Evolutionary conservation across 345 rosid species (phyloP), one percentile per base, ranked within the genome.

Genomic region (Brassica juncea): DNA sequence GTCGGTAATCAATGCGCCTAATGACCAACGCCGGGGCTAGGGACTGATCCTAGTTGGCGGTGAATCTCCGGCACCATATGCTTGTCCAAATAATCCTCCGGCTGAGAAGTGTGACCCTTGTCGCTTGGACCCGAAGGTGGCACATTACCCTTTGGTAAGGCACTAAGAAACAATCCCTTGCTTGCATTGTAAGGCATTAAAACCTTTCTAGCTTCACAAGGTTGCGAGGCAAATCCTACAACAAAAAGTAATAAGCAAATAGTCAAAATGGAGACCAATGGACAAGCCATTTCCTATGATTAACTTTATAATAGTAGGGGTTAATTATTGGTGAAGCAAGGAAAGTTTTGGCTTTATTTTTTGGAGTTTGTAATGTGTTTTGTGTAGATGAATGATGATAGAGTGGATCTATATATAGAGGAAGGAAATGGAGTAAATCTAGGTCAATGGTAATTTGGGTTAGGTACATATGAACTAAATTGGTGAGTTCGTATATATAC

Each of bases 1-100:
- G 8, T 34, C 58, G n/a, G 23, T 25, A 59, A 39, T 35, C 19
- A 74, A 32, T 39, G 47, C 59, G 71, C 1, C 82, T 78, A 83
- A 63, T 87, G 86, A 60, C 90, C 87, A 34, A 82, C 85, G 55
- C 88, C 88, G 2, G 90, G 90, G 76, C 90, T 87, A 2, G 90
- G 90, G 47, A 84, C 84, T 0, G 90, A 87, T 71, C n/a, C 70
- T 21, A 80, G 57, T 15, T 77, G 55, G 21, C 86, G 84, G 15
- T 70, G 55, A 70, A 70, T 54, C 69, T 70, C 72, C 58, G 32
- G 68, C 44, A 73, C 75, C 44, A 62, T 61, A 37, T 32, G 54
- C 58, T 63, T 76, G 49, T 64, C 35, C 47, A 37, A 6, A 64
- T 72, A 11, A 54, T 73, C 74, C 10, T 69, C 79, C 16, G 71